Conservation (phyloP, 331 rosid genomes). For the Telfairia occidentalis region DNA sequence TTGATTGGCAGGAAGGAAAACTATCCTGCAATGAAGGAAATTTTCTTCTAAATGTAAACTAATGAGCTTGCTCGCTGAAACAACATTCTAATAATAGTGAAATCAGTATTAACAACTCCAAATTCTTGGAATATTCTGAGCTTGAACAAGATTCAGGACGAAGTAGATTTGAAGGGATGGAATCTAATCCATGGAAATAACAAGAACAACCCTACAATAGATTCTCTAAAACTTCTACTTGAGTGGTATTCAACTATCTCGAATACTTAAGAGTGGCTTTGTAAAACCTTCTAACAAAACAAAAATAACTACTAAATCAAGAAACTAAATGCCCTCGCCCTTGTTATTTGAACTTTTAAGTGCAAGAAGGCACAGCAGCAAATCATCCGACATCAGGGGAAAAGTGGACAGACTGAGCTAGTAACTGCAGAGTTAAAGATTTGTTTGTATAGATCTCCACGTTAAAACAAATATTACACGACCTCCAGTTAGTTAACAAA, state of each 20-base stretch:
- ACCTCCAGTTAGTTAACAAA: neutral
- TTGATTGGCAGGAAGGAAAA: conserved; percentile 57
- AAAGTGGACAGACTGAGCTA: neutral
- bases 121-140: neutral
- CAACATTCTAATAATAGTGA: neutral
- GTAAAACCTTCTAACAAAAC: neutral
- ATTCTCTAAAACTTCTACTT: neutral
- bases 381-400: neutral
- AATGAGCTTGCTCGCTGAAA: neutral
- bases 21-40: conserved; percentile 48
- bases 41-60: neutral
- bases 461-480: too few relatives aligned
- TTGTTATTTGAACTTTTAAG: neutral
- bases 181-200: neutral
- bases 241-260: neutral
- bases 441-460: too few relatives aligned
- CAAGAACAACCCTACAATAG: neutral
- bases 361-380: neutral
- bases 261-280: neutral
- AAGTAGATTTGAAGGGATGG: neutral
- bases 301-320: neutral
- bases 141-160: neutral
- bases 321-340: neutral
- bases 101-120: neutral
- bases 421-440: too few relatives aligned